phyloP scores from a whole-genome alignment of 306 rosid genomes.

The Cyclanthera cordifolia region DNA sequence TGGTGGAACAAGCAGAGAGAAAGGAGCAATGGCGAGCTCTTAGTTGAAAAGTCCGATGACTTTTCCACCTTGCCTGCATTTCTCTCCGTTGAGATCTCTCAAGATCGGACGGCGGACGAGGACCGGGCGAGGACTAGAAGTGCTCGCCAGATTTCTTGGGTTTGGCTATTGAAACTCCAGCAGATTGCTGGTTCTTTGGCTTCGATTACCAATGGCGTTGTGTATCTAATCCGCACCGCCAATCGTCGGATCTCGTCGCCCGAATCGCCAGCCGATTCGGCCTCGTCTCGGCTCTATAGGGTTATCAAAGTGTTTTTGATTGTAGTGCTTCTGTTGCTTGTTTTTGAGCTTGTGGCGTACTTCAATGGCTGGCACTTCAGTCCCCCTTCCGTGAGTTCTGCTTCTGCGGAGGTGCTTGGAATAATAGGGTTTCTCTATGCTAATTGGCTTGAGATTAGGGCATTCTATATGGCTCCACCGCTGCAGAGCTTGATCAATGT shows the following conservation, averaged over 20 bases:
- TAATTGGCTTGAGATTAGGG: conserved; percentile 59
- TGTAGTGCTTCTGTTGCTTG: conserved; percentile 41
- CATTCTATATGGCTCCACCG: conserved; percentile 68
- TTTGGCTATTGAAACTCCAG: conserved; percentile 50
- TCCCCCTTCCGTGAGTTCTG: conserved; percentile 50
- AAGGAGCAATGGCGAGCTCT: conserved; percentile 18
- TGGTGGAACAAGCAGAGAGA: conserved; percentile 97
- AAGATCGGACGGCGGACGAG: conserved; percentile 41
- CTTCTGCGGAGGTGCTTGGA: conserved; percentile 55
- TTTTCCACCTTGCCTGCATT: conserved; percentile 12
- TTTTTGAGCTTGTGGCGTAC: conserved; percentile 73
- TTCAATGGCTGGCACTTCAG: conserved; percentile 92
- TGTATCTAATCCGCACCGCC: conserved; percentile 49
- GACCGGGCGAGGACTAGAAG: conserved; percentile 57
- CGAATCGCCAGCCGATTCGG: conserved; percentile 38
- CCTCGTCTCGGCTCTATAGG: conserved; percentile 63
- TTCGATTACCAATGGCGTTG: conserved; percentile 27
- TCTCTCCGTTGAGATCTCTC: conserved; percentile 35
- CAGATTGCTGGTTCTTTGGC: conserved; percentile 50
- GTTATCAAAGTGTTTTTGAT: conserved; percentile 49
- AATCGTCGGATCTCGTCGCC: conserved; percentile 50
- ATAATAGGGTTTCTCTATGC: conserved; percentile 46
- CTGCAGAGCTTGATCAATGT: conserved; percentile 66
- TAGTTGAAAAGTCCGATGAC: conserved; percentile 22
- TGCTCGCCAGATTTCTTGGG: conserved; percentile 79